Base-by-base conservation (phyloP, 768 basidiomycete species). In the Dioszegia hungarica region DNA sequence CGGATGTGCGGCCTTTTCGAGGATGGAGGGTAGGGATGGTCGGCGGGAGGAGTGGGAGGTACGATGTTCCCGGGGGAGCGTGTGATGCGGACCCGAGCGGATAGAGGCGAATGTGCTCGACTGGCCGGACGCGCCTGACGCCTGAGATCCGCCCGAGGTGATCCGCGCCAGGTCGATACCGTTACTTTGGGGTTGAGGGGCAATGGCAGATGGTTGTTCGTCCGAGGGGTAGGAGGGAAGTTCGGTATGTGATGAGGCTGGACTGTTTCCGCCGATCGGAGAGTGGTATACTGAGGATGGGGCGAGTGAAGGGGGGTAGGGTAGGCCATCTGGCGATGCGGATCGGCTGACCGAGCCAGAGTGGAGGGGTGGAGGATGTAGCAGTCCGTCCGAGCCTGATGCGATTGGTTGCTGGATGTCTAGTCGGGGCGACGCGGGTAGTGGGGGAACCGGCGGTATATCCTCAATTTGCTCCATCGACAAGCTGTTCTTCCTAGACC, bases 1-100 rank as follows among this genome's bases (percentile, higher is more conserved):
- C 1, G 75, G 78, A 60, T 78, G 78, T 6, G 75, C 66, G 3
- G 78, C 78, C 54, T 75, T 76, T 48, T 79, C 79, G 43, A 79
- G 62, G 50, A 79, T 78, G 37, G 78, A 77, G 0, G 79, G 79
- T 0, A 79, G 63, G n/a, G 75, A 75, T 0, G 78, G 77, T 15
- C 78, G 69, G 2, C 74, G 61, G n/a, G 67, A 54, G 20, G 63
- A 55, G 37, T 59, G 48, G 17, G 66, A 62, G n/a, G 43, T 50
- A 5, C 45, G 52, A 12, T 56, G 56, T 46, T 60, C 56, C 28
- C 56, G n/a, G 10, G 25, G n/a, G 9, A 19, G 37, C 9, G 8
- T 19, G 15, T 11, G 24, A 17, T 37, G 34, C n/a, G 27, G 6
- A 25, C 36, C 37, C 2, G 49, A 51, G 22, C 49, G 49, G 34